Base-by-base conservation (phyloP, 306 rosid species). In the Prunus mume region DNA sequence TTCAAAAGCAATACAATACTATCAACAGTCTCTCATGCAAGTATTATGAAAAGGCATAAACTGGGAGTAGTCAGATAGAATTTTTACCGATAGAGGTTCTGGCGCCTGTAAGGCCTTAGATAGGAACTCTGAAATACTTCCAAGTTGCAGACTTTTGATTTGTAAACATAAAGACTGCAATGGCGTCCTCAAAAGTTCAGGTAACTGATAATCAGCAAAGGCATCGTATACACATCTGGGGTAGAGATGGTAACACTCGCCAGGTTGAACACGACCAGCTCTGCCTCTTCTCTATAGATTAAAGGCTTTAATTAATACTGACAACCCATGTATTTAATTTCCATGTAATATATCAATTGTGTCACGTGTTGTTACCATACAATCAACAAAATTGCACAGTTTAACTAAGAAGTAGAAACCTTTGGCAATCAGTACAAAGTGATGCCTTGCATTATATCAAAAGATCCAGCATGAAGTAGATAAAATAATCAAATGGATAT, bases 191-290 rank as follows among this genome's bases (percentile, higher is more conserved):
- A 95, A 83, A 82, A 95, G 90, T 81, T 95, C 99, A 20, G 99
- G 97, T 81, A 90, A 74, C 64, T 95, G 99, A 85, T 95, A 92
- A 80, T 95, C 97, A 32, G 91, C 81, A 87, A 95, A 92, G 28
- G 97, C 89, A 65, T 91, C 88, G 75, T 92, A 86, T 60, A 95
- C 96, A 75, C 96, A 89, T 86, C 89, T 88, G 74, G 99, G 99
- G 84, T 92, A 95, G 79, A 95, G 93, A 87, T 87, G 96, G 82
- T 84, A 95, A 86, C 97, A 92, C 83, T 87, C 97, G 54, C 99
- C 99, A 12, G 96, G 86, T 85, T 89, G 97, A 83, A 91, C 97
- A 83, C 97, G 97, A 47, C 99, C 99, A 45, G 99, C 99, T 86
- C 99, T 95, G 81, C 99, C 99, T 89, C 96, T 88, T 88, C 99